Percentiles rank a stretch among this genome's conserved stretches.
phyloP scores from a whole-genome alignment of 306 rosid species.

The Delonix regia region DNA sequence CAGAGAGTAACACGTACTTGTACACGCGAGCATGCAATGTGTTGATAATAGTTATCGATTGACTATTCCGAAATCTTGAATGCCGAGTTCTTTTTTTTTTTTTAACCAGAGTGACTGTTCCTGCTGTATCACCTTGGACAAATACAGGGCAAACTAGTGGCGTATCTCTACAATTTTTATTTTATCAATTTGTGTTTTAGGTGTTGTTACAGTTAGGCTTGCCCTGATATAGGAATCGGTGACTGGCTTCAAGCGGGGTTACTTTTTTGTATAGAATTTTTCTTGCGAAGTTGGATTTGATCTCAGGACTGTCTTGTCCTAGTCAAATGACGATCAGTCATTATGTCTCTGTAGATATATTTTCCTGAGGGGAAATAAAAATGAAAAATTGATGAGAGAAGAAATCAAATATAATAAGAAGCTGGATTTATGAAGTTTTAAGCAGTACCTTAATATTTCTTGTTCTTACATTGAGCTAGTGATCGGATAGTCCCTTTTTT shows the following conservation, averaged over 20 bases:
- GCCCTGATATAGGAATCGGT: background rate
- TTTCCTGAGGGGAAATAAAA: background rate
- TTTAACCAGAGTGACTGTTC: background rate
- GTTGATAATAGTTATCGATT: background rate
- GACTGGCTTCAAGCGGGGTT: background rate
- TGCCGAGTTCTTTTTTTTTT: background rate
- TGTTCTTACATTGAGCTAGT: background rate
- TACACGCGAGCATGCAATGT: conserved; percentile 15
- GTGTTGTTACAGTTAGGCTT: conserved; percentile 14
- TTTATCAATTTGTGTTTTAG: conserved; percentile 9
- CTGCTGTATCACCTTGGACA: background rate
- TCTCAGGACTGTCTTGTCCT: background rate
- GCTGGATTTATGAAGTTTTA: background rate
- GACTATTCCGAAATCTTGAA: conserved; percentile 21
- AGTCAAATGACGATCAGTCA: background rate
- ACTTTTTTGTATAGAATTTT: too few relatives aligned
- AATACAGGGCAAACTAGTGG: background rate
- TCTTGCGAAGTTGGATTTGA: background rate
- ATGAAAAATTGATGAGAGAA: background rate
- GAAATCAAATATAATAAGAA: background rate
- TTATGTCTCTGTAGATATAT: background rate
- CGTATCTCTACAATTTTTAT: conserved; percentile 1
- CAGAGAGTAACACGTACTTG: background rate
- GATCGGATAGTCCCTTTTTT: background rate
- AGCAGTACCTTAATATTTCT: background rate